Base-by-base conservation (phyloP, 129 eudicot genomes). In the Flaveria robusta region DNA sequence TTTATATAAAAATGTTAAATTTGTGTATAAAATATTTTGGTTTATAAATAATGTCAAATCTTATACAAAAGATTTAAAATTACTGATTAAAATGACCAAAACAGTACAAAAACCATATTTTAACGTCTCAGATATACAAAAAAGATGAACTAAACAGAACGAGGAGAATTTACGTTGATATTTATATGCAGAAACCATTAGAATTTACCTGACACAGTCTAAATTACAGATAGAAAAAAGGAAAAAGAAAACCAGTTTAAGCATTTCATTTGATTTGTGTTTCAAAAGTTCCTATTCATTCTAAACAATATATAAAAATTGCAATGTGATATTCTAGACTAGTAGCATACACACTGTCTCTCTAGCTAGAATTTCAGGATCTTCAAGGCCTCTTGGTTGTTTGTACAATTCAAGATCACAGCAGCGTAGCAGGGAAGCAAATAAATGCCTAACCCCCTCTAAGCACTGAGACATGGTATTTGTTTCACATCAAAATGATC, bases 381-480 rank as follows among this genome's bases (percentile, higher is more conserved):
- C 98, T 67, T 93, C 98, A 46, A 93, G 91, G 72, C 90, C 96
- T 70, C 92, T 83, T 19, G 91, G 73, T 55, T 87, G 97, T 67
- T 81, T 90, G 71, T 83, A 79, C 80, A 83, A 77, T 10, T 88
- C 94, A 75, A 90, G 79, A 76, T 90, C 97, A 86, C 95, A 93
- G 77, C 96, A 93, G 80, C 74, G 83, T 50, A 90, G 66, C 78
- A 93, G 76, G 83, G 91, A 82, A 76, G 89, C 78, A 82, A 88
- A 76, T 49, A 93, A 88, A 83, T 92, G 92, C 92, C 87, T 82
- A 77, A 90, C 49, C 85, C 96, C 97, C 71, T 88, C 97, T 88
- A 93, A 64, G 86, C 95, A 93, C 89, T 80, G 91, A 89, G 89
- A 83, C 98, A 93, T 93, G 92, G 86, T 90, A 86, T 34, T 71